Percentiles rank a stretch among this genome's conserved stretches.
Conservation (phyloP, 225 moss, liverwort and hornwort genomes). For the Ulota crispa region DNA sequence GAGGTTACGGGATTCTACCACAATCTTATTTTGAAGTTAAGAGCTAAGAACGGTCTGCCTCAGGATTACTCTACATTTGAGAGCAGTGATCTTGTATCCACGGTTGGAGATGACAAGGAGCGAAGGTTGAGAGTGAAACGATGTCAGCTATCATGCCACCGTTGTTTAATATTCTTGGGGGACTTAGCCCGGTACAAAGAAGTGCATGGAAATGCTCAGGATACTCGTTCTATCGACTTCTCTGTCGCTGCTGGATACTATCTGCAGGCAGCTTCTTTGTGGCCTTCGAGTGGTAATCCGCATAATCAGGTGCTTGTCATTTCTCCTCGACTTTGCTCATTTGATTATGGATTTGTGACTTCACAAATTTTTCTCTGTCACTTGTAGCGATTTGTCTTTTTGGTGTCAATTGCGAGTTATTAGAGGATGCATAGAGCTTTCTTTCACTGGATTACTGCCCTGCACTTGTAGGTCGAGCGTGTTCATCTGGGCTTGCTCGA, state of each 20-base stretch:
- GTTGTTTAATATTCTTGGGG: constrained; percentile 91
- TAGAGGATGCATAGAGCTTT: neutral
- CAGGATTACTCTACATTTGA: constrained; percentile 82
- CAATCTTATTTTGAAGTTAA: constrained; percentile 85
- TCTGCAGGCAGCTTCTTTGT: constrained; percentile 80
- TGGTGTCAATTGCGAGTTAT: neutral
- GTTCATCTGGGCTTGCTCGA: neutral
- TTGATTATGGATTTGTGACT: neutral
- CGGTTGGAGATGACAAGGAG: constrained; percentile 56
- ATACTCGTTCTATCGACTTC: constrained; percentile 80
- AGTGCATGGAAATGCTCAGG: constrained; percentile 75
- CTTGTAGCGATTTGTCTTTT: neutral
- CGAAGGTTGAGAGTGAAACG: constrained; percentile 66
- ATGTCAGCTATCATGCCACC: constrained; percentile 91
- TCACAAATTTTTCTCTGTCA: neutral
- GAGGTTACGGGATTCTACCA: constrained; percentile 97
- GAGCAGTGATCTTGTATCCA: constrained; percentile 43
- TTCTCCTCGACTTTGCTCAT: constrained; percentile 9
- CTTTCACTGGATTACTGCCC: neutral
- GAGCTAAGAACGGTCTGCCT: constrained; percentile 86
- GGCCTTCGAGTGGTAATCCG: constrained; percentile 97
- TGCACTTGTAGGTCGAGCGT: constrained; percentile 6
- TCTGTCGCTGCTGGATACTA: constrained; percentile 98
- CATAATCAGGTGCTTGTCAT: constrained; percentile 82
- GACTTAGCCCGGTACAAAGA: constrained; percentile 99